Evolutionary conservation across 441 rosid species (phyloP), one percentile per base, ranked within the genome.

Genomic region (Arabidopsis hybrid): DNA sequence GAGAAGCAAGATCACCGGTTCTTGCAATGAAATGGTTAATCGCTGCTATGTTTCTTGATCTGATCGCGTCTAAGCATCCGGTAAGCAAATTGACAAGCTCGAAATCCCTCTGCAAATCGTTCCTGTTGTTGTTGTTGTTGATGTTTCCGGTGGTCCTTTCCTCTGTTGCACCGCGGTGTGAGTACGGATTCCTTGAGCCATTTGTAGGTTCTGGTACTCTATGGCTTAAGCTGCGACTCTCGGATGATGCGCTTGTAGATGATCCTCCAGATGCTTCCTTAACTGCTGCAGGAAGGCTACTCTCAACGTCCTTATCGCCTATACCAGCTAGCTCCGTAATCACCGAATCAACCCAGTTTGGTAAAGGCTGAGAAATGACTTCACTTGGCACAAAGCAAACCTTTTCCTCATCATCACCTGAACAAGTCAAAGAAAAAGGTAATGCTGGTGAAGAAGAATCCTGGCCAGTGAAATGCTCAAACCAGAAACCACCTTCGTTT

Each of bases 41-140:
- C n/a, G 80, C 87, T 0, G 88, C 78, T 65, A 95, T 81, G 76
- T 91, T 88, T 79, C 83, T 87, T 17, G 91, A 69, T 42, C 88
- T 85, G 77, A 95, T 90, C 5, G 99, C 97, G 70, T 95, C 99
- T 47, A 92, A 91, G 50, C 95, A 88, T 35, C 88, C 88, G 1
- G 85, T 83, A 11, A 95, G 86, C 51, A 92, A 74, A 78, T 86
- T 81, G 11, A 95, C 84, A 36, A 95, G 89, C 89, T 95, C 98
- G 36, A 91, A 82, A 34, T 85, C 97, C 36, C 80, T 79, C 77
- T 79, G 83, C 36, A 67, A 5, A 31, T 69, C 78, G 64, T 85
- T 88, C 62, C 77, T 84, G n/a, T 70, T 84, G 72, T 81, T 84
- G 75, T 77, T 80, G 76, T 79, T 85, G 78, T 70, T 78, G 78